phyloP scores from a whole-genome alignment of 345 rosid genomes.

The Cardiospermum halicacabum region DNA sequence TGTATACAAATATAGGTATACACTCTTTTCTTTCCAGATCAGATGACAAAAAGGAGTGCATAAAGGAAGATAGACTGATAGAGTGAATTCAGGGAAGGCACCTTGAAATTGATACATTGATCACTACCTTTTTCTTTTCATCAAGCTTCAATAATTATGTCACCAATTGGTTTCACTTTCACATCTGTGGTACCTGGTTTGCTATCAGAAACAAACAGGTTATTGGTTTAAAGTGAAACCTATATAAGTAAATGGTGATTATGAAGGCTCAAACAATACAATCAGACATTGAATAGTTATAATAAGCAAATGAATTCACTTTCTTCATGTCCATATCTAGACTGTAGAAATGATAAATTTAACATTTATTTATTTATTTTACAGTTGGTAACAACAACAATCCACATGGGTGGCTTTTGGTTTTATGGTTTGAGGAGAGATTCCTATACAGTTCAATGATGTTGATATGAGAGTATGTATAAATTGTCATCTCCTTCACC shows the following conservation, averaged over 20 bases:
- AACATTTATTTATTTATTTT: conserved; percentile 14
- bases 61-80: conserved; percentile 23
- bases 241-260: no score
- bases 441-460: conserved; percentile 15
- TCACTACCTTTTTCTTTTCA: conserved; percentile 30
- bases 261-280: no score
- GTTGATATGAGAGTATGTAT: conserved; percentile 14
- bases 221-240: no score
- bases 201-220: no score
- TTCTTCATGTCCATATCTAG: conserved; percentile 29
- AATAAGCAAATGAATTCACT: conserved; percentile 36
- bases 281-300: no score
- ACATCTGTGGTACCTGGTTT: no score
- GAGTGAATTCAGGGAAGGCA: conserved; percentile 40
- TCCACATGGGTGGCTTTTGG: conserved; percentile 31
- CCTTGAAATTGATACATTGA: conserved; percentile 28
- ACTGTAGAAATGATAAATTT: conserved; percentile 13
- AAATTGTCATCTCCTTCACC: conserved; percentile 16
- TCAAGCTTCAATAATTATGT: conserved; percentile 50
- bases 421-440: conserved; percentile 20
- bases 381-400: conserved; percentile 27
- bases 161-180: no score
- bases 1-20: conserved; percentile 20
- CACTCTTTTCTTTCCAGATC: conserved; percentile 45
- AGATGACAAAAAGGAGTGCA: conserved; percentile 33